Base-by-base conservation (phyloP, 2,329 filamentous ascomycete genomes). In the Botrytis sinoallii region DNA sequence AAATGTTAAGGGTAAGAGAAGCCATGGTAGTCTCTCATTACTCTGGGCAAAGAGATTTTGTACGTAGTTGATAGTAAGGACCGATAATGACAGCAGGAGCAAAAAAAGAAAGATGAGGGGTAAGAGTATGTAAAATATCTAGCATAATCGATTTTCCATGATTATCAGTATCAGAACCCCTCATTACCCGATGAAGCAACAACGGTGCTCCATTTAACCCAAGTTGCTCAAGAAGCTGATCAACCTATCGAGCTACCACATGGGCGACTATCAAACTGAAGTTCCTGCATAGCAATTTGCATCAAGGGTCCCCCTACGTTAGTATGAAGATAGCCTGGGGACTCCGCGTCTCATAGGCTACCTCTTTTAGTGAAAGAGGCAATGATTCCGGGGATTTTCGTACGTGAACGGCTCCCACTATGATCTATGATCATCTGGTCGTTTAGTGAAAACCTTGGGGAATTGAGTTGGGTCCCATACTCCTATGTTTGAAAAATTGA, bases 11-110 rank as follows among this genome's bases (percentile, higher is more conserved):
- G 89, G 87, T 89, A 90, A 85, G 88, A 91, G 84, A 91, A 90
- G 85, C 88, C 89, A 91, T 91, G 89, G 81, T 91, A 91, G 84
- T 90, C 88, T 90, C 89, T 88, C 89, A 91, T 91, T 85, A 73
- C 78, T 68, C 72, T 66, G 42, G 46, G 48, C 75, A 76, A 72
- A 74, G 74, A 73, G 70, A 74, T 75, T 66, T 68, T 61, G 70
- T 42, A 65, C 63, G 76, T 79, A 80, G 79, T 79, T 80, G 79
- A 79, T 79, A 80, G 65, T 60, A 74, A 35, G 18, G 74, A 38
- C 66, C 55, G 69, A 46, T 64, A 70, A 70, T 74, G 57, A 73
- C 55, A 74, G 74, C 73, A 69, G 66, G 71, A 64, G 71, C 65
- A 61, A 72, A 61, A 63, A 74, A 74, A 70, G 60, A n/a, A 61